phyloP scores from a whole-genome alignment of 371 early-diverging fungal species.

The Entomophthora muscae region DNA sequence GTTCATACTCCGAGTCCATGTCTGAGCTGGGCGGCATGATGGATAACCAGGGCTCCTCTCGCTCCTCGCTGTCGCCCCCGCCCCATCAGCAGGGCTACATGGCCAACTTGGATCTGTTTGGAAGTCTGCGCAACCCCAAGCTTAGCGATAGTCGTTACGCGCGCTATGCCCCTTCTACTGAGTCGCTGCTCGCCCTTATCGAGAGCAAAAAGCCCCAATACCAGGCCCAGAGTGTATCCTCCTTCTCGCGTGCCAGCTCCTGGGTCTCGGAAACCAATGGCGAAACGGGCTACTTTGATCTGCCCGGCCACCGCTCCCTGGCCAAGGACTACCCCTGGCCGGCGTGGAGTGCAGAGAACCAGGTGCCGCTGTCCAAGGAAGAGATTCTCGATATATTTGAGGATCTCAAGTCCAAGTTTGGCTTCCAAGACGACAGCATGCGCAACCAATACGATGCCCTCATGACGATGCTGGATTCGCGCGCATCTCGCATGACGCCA shows the following conservation, averaged over 20 bases:
- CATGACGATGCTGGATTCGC: conserved; percentile 68
- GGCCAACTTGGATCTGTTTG: conserved; percentile 41
- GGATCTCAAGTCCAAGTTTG: conserved; percentile 41
- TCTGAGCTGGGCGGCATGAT: neutral
- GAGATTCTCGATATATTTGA: conserved; percentile 46
- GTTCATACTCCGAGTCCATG: neutral
- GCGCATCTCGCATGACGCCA: conserved; percentile 60
- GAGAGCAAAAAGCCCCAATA: conserved; percentile 36
- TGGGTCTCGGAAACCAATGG: conserved; percentile 6
- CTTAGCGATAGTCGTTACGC: conserved; percentile 41
- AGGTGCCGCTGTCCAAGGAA: conserved; percentile 40
- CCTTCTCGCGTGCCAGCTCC: conserved; percentile 6
- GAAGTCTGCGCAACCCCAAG: conserved; percentile 32
- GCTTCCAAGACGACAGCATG: conserved; percentile 67
- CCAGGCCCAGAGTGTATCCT: conserved; percentile 5
- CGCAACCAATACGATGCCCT: conserved; percentile 57
- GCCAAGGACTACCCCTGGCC: conserved; percentile 32
- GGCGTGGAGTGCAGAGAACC: conserved; percentile 42
- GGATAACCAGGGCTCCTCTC: neutral
- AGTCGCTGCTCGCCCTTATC: conserved; percentile 48
- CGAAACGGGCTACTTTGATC: conserved; percentile 6
- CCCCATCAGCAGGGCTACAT: conserved; percentile 9
- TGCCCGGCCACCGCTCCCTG: conserved; percentile 2
- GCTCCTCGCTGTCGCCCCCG: conserved; percentile 13
- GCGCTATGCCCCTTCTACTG: conserved; percentile 51